phyloP scores from a whole-genome alignment of 2,329 filamentous ascomycete genomes.

The Botrytis cinerea region DNA sequence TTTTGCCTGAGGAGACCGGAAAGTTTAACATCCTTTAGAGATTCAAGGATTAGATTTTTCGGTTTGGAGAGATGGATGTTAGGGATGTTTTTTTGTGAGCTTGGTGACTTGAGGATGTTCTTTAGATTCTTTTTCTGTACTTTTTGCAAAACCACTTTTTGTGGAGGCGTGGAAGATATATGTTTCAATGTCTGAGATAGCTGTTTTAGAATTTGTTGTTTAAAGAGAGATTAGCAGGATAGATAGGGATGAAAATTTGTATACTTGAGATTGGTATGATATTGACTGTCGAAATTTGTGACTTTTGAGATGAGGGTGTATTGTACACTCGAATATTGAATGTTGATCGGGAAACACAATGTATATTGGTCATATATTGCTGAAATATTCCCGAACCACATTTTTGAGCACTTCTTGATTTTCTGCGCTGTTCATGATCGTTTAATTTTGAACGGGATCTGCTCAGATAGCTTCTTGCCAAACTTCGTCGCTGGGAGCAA shows the following conservation, averaged over 20 bases:
- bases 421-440: too few relatives aligned
- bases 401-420: background rate
- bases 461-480: background rate
- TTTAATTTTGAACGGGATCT: background rate
- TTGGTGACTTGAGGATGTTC: background rate
- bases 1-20: slow-evolving; percentile 1
- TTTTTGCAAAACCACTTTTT: background rate
- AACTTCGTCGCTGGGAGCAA: background rate
- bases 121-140: background rate
- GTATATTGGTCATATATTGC: background rate
- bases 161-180: background rate
- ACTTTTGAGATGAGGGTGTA: background rate
- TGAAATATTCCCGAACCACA: background rate
- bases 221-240: too few relatives aligned
- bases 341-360: background rate
- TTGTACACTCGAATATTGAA: background rate
- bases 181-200: background rate
- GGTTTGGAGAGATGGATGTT: background rate
- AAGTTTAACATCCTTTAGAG: background rate
- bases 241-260: background rate
- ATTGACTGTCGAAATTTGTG: background rate
- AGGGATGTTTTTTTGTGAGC: too few relatives aligned
- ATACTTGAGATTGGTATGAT: background rate
- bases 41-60: background rate
- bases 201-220: background rate